Evolutionary conservation across 1,284 basidiomycete genomes (phyloP), one percentile per base, ranked within the genome.

Genomic region (Exobasidium cylindrosporum): DNA sequence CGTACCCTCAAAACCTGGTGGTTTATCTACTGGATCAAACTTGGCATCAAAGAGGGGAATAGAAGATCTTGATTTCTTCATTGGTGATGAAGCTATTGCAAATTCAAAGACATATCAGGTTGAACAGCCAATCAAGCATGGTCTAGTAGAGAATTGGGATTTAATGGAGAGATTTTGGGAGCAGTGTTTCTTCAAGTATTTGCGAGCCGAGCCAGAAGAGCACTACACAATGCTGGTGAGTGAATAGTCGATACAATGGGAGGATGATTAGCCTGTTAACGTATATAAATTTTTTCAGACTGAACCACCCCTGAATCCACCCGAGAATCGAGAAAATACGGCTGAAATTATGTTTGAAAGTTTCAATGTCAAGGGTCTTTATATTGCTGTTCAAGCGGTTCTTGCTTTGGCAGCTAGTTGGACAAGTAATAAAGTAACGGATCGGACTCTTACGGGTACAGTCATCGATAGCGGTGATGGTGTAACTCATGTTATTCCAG

Each of bases 341-440:
- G 96, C 96, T 13, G 96, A 99, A 81, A 97, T 98, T 84, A 97
- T 99, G 87, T 98, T 98, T 82, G 96, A 97, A 83, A 95, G 92
- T 1, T 96, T 97, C 86, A 97, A 97, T 82, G 94, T 97, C 83
- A 92, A 94, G 80, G 91, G 92, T 32, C 85, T 96, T 26, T 97
- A 99, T 83, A 98, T 99, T 77, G 96, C 94, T 59, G 95, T 98
- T 0, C 96, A 98, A 81, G 96, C 96, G 43, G 95, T 99, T 3
- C 87, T 99, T n/a, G 96, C 96, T 0, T 89, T 99, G 61, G 96
- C 96, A 0, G 95, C 96, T 1, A 94, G 92, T 3, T 99, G 96
- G 96, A 88, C 92, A 0, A 94, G 91, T 64, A 91, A 89, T 82
- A 88, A 90, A 72, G 92, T 94, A 71, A 88, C 87, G 23, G 92